Percentiles rank a stretch among this genome's conserved stretches.
Conservation (phyloP, 345 rosid species). For the Syzygium grande region DNA sequence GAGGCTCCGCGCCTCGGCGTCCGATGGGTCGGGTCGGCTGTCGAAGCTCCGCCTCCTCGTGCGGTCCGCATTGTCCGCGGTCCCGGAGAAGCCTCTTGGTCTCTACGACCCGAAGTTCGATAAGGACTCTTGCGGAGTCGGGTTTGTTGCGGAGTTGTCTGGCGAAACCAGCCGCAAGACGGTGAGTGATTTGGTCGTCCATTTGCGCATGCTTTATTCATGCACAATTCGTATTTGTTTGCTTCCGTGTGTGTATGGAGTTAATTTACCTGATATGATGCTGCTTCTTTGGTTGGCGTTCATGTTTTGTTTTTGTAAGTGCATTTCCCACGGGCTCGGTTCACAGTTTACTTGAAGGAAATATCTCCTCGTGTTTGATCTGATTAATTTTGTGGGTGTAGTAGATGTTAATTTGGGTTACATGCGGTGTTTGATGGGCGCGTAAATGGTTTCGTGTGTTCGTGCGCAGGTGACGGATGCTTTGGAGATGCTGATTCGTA, state of each 20-base stretch:
- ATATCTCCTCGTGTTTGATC: not conserved
- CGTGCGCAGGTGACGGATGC: conserved; percentile 69
- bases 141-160: conserved; percentile 93
- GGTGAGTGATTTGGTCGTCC: conserved; percentile 14
- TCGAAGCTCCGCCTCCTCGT: conserved; percentile 70
- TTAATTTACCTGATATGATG: not conserved
- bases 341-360: not conserved
- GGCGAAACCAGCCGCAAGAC: conserved; percentile 85
- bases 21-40: conserved; percentile 69
- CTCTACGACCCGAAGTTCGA: conserved; percentile 89
- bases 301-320: not conserved
- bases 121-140: conserved; percentile 99
- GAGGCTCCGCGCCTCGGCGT: conserved; percentile 57
- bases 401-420: not conserved
- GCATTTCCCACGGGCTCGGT: not conserved
- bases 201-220: not conserved
- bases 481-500: conserved; percentile 87
- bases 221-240: not conserved
- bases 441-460: not conserved
- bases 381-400: not conserved
- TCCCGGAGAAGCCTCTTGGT: conserved; percentile 94
- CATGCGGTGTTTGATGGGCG: not conserved
- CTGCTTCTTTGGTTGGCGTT: not conserved
- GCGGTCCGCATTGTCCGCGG: conserved; percentile 65
- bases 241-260: not conserved